Base-by-base conservation (phyloP, 2,329 filamentous ascomycete species). In the Periglandula ipomoeae region DNA sequence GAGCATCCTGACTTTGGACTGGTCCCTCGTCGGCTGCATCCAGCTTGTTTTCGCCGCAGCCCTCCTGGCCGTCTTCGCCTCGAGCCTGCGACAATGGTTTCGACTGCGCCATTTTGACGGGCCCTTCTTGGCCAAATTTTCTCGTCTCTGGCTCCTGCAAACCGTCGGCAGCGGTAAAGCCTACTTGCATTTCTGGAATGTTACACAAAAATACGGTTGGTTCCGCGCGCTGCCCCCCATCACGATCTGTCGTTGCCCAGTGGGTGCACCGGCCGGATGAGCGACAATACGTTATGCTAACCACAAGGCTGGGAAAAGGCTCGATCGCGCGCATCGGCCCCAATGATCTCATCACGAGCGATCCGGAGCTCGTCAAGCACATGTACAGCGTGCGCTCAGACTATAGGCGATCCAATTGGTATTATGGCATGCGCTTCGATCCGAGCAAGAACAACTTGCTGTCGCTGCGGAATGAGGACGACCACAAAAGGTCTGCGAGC, bases 381-480 rank as follows among this genome's bases (percentile, higher is more conserved):
- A 68, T 66, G 60, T 71, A 60, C 58, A 66, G 59, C 46, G 64
- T 65, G 2, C 65, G 64, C 4, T 61, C 60, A 5, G 46, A 50
- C 5, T 73, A 72, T 45, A 65, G 17, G 2, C 55, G 59, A 7
- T 55, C 59, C 5, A 52, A 52, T 11, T 75, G 68, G 68, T 76
- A 76, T 55, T 66, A 71, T 48, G 70, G 67, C 3, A 63, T 77
- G 50, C 68, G 70, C 17, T 63, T 81, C 51, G 71, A 79, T 52
- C 70, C 73, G 0, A 65, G 70, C 40, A 63, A 66, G 11, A 70
- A 78, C 57, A 76, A 72, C 54, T 65, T 75, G 10, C 70, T 79
- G 51, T 73, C 71, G 3, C 67, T 71, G 23, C 65, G 67, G 22
- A 67, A 79, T 53, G 71, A 72, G 48, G 62, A 61, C 17, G 61